A percentile compares a stretch with the other conserved stretches of the same genome.
Evolutionary conservation across 305 asterid genomes (phyloP).

Genomic region (Caryopteris hybrid): DNA sequence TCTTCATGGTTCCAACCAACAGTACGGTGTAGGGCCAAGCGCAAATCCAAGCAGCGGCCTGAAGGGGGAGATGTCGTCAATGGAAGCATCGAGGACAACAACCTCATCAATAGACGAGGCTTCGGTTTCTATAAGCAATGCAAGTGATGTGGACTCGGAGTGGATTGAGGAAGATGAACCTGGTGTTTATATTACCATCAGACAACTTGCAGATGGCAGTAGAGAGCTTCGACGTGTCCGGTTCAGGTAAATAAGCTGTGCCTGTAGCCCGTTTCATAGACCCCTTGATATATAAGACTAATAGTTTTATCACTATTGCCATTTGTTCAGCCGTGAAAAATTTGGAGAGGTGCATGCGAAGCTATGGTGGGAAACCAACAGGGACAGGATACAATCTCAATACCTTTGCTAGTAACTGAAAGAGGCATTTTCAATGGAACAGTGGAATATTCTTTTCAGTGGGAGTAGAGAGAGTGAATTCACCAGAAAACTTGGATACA

Average conservation of each 20-base stretch:
- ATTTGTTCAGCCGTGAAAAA: constrained; percentile 68
- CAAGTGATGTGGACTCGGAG: constrained; percentile 88
- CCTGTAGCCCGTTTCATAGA: background rate
- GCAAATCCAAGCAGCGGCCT: constrained; percentile 32
- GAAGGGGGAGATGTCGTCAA: constrained; percentile 48
- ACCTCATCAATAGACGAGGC: constrained; percentile 88
- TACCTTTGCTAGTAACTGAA: constrained; percentile 52
- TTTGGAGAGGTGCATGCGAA: constrained; percentile 92
- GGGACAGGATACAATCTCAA: constrained; percentile 92
- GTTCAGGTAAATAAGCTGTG: constrained; percentile 62
- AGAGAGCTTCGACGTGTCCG: constrained; percentile 95
- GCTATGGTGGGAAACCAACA: constrained; percentile 96
- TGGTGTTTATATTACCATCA: constrained; percentile 89
- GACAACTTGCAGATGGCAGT: constrained; percentile 88
- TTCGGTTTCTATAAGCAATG: constrained; percentile 86
- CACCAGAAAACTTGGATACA: background rate
- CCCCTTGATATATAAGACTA: too few relatives aligned
- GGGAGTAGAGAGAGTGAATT: background rate
- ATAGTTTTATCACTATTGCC: too few relatives aligned
- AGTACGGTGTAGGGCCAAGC: constrained; percentile 49
- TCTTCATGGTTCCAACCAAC: constrained; percentile 34
- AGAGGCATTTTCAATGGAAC: background rate
- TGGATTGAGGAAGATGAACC: constrained; percentile 99
- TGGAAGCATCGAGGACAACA: constrained; percentile 87
- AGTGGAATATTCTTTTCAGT: background rate